Conservation (phyloP, 805 yeast species). For the Zygotorulaspora florentina region DNA sequence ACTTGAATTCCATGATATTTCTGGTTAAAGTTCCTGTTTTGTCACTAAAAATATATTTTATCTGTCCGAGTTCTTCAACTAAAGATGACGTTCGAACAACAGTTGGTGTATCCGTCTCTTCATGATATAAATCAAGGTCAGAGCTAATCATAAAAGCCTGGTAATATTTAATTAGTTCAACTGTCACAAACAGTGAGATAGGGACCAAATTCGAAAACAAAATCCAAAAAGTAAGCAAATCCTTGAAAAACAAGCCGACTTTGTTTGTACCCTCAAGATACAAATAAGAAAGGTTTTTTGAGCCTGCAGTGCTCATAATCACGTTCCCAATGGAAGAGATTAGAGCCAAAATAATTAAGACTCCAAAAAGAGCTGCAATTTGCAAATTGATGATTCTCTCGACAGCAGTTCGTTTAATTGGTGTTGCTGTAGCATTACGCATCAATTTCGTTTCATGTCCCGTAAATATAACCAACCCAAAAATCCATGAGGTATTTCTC, state of each 20-base stretch:
- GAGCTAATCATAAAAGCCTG: conserved; percentile 93
- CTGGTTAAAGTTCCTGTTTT: conserved; percentile 96
- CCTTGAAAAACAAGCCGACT: conserved; percentile 73
- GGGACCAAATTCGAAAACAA: conserved; percentile 96
- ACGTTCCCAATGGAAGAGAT: conserved; percentile 89
- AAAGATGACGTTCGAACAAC: conserved; percentile 91
- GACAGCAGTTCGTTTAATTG: conserved; percentile 94
- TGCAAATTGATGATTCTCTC: conserved; percentile 93
- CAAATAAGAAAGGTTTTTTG: conserved; percentile 56
- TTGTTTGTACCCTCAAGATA: conserved; percentile 63
- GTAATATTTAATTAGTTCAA: conserved; percentile 90
- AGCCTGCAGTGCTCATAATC: conserved; percentile 51
- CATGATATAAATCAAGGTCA: conserved; percentile 89
- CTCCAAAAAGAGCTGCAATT: conserved; percentile 79
- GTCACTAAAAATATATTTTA: conserved; percentile 92
- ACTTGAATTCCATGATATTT: conserved; percentile 93
- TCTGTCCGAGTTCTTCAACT: conserved; percentile 96
- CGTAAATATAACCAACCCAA: conserved; percentile 89
- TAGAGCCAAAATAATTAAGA: conserved; percentile 68
- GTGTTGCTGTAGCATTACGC: conserved; percentile 99
- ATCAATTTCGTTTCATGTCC: conserved; percentile 98
- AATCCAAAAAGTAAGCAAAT: conserved; percentile 92
- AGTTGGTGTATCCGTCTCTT: conserved; percentile 85
- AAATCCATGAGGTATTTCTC: conserved; percentile 92
- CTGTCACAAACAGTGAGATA: conserved; percentile 91